Conservation (phyloP, 495 filamentous ascomycete species). For the Halenospora varia region DNA sequence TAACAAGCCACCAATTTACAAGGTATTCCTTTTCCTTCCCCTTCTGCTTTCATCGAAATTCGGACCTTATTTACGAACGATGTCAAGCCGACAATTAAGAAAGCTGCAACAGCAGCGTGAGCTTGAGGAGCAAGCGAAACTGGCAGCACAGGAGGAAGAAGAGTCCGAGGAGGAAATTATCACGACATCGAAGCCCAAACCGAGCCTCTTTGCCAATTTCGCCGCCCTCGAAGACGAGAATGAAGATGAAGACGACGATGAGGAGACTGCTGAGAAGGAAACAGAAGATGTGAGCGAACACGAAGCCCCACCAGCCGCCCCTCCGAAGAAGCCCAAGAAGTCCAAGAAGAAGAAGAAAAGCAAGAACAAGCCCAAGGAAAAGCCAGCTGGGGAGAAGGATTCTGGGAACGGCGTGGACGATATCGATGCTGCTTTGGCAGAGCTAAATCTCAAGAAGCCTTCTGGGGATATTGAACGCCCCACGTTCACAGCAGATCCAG, state of each 20-base stretch:
- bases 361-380: conserved; percentile 27
- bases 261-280: conserved; percentile 37
- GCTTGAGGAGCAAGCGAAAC: conserved; percentile 17
- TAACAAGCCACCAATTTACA: background rate
- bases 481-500: conserved; percentile 21
- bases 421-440: conserved; percentile 73
- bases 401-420: conserved; percentile 58
- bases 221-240: conserved; percentile 42
- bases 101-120: conserved; percentile 70
- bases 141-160: conserved; percentile 28
- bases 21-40: background rate
- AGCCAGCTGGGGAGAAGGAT: conserved; percentile 36
- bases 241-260: conserved; percentile 42
- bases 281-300: conserved; percentile 4
- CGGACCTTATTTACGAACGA: conserved; percentile 37
- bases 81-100: conserved; percentile 79
- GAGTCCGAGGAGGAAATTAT: conserved; percentile 40
- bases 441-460: conserved; percentile 43
- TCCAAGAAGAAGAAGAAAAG: conserved; percentile 62
- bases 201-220: conserved; percentile 45
- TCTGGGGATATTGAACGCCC: conserved; percentile 12
- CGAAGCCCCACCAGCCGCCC: conserved; percentile 12
- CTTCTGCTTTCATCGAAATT: background rate
- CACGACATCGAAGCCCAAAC: conserved; percentile 26
- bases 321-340: conserved; percentile 39